Base-by-base conservation (phyloP, 768 basidiomycete species). In the Mycena sanguinolenta region DNA sequence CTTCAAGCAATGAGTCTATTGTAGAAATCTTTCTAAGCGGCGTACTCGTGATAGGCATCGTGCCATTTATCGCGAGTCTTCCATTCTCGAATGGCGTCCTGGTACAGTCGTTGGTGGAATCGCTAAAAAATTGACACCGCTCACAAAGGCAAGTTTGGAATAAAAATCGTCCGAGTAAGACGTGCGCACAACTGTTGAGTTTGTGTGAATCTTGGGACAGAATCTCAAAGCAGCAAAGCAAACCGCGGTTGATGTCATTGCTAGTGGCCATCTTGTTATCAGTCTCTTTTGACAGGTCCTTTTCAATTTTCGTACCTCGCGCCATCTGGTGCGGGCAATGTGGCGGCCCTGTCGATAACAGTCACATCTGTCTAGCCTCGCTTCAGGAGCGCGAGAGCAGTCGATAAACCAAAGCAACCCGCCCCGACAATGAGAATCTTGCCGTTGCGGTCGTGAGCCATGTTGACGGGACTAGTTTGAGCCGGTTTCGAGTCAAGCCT, bases 351-450 rank as follows among this genome's bases (percentile, higher is more conserved):
- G 77, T 97, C 96, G 58, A 97, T 83, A 9, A 98, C 81, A 0
- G 90, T 94, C 70, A 97, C 86, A 66, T 91, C 76, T 19, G 79
- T 84, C 80, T 90, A 96, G 21, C 93, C 92, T 68, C 90, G 82
- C 63, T 82, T 78, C 58, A 97, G 83, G 60, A 97, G 89, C 77
- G 95, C 90, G 73, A 90, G 87, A 2, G 95, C 96, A 0, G 96
- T 93, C 21, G 95, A 96, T 58, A 95, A 82, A 8, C 96, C 96
- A 77, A 97, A 97, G 72, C 91, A 91, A 5, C 95, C 95, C 46
- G 93, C 91, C 30, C 95, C 95, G 50, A 95, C 84, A 69, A 96
- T 91, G 61, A 95, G 75, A 53, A 91, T 82, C 59, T 78, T 80
- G 74, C 82, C 76, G 46, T 67, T 14, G n/a, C n/a, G n/a, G 4